Evolutionary conservation across 1,284 basidiomycete genomes (phyloP), one percentile per base, ranked within the genome.

Genomic region (Xerocomus cyaneibrunnescens): DNA sequence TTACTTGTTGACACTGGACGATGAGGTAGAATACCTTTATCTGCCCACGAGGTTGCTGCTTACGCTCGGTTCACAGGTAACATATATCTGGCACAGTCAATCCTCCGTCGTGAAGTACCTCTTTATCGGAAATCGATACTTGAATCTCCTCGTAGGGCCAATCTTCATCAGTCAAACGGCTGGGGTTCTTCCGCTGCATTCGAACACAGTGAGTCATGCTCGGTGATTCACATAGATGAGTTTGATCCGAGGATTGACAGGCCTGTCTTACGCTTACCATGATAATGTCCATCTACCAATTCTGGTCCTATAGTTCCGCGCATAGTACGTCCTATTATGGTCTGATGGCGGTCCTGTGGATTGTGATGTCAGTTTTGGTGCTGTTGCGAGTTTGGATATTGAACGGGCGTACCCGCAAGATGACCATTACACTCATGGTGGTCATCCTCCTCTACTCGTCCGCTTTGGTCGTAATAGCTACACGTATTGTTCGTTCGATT

Each of bases 1-100:
- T 32, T 38, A 52, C 39, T 37, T 52, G 22, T 38, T 51, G 50
- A 52, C 48, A 16, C n/a, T 52, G 39, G 50, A 52, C 28, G 50
- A 51, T 22, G 50, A 52, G 13, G 50, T 37, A 17, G 27, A n/a
- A 10, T 16, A 19, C 23, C 31, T 40, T 23, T 19, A 32, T n/a
- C 22, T 16, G 5, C 10, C 6, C 3, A 9, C 32, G 10, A n/a
- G 17, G 22, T 3, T n/a, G n/a, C n/a, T n/a, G n/a, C 47, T 51
- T 42, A 51, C 48, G 40, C 17, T 31, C 12, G 12, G 8, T 19
- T 22, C 16, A 1, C 10, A 52, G 50, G 9, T 51, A 4, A 45
- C 19, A 23, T 45, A 36, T 25, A 45, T 49, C 25, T 49, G 47
- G 47, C 7, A n/a, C 7, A 45, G 47, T 23, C 47, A 31, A 6